Base-by-base conservation (phyloP, 495 filamentous ascomycete species). In the Xylaria castorea region DNA sequence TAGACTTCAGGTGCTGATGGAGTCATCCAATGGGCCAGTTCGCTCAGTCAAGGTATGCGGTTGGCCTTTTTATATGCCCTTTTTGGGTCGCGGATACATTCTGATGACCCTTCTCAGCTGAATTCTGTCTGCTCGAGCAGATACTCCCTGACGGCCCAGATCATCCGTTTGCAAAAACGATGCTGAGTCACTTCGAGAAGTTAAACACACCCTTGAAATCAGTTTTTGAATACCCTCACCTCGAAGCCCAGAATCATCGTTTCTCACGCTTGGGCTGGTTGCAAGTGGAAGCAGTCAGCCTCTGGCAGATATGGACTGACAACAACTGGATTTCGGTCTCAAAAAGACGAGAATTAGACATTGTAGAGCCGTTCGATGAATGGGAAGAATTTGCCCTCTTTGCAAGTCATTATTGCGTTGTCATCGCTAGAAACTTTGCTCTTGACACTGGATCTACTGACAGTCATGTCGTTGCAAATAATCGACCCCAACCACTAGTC, bases 341-440 rank as follows among this genome's bases (percentile, higher is more conserved):
- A 1, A 85, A 91, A 58, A 85, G 91, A 67, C 79, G 74, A 20
- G 75, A 77, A 32, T 80, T 97, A 30, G 91, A 97, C 71, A 76
- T 77, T 0, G 79, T 92, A 38, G 95, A 97, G 78, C 90, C 91
- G 25, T 97, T 98, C 79, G 95, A 98, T 80, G 94, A 98, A 82
- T 97, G 93, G 94, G 95, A 98, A 81, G 95, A 98, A 73, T 94
- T 97, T 78, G 92, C 92, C 16, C 82, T 97, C 5, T 98, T 96
- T 79, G 91, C 86, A 7, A 88, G 89, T 63, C 95, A 97, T 82
- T 97, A 97, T 81, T 95, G 95, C 74, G 81, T 98, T 38, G 84
- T 97, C 9, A 82, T 91, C 48, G 94, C 94, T 6, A 81, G 68
- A 58, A 75, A 74, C 5, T 70, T 38, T 25, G 27, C 34, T 44